Percentiles rank a stretch among this genome's conserved stretches.
phyloP scores from a whole-genome alignment of 495 filamentous ascomycete genomes.

The Hypoxylon fragiforme region DNA sequence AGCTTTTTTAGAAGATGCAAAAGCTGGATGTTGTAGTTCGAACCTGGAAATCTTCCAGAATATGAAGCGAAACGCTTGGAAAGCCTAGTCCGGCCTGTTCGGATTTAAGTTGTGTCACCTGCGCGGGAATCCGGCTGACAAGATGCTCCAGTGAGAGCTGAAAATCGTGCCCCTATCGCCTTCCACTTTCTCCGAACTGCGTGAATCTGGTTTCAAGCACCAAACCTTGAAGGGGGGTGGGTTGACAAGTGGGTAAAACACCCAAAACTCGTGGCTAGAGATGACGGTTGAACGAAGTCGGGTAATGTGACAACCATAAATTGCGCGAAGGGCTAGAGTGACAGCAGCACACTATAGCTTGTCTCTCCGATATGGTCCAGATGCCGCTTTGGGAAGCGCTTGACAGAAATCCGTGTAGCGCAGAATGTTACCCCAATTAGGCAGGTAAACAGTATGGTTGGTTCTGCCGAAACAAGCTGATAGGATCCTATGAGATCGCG shows the following conservation, averaged over 20 bases:
- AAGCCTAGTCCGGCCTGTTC: constrained; percentile 11
- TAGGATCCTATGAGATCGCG: constrained; percentile 33
- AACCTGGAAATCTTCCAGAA: constrained; percentile 27
- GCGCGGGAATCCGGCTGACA: constrained; percentile 18
- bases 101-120: constrained; percentile 31
- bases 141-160: constrained; percentile 18
- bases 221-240: constrained; percentile 14
- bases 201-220: constrained; percentile 6
- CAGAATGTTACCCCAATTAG: constrained; percentile 35
- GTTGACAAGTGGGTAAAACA: constrained; percentile 5
- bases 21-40: constrained; percentile 3
- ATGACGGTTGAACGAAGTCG: constrained; percentile 16
- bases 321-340: constrained; percentile 19
- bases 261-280: constrained; percentile 16
- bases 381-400: constrained; percentile 23
- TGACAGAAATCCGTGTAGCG: constrained; percentile 20
- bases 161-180: constrained; percentile 14
- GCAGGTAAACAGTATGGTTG: constrained; percentile 30
- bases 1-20: not conserved
- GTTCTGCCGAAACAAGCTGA: constrained; percentile 29
- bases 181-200: constrained; percentile 21
- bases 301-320: constrained; percentile 28
- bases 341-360: constrained; percentile 14
- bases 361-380: constrained; percentile 11
- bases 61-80: constrained; percentile 17